Evolutionary conservation across 2,329 filamentous ascomycete genomes (phyloP), one percentile per base, ranked within the genome.

Genomic region (Xylogone sp.): DNA sequence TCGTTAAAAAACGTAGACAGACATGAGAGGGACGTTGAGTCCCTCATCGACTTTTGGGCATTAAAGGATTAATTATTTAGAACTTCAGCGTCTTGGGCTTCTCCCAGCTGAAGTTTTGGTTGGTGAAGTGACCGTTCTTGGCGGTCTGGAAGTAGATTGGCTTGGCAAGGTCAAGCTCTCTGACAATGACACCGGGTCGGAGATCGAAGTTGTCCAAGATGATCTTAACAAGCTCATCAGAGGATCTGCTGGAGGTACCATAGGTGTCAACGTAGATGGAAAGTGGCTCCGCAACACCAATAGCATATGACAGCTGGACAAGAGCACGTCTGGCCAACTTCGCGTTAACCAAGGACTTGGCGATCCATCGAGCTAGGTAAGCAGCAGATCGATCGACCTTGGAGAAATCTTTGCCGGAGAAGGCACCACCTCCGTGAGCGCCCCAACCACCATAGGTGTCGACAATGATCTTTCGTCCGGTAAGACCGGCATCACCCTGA

Each of bases 371-470:
- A 64, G 83, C 92, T 64, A 97, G 86, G 79, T 99, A 99, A 69
- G 94, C 94, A 62, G 94, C 94, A 49, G 94, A 97, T 67, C 94
- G 90, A 73, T 99, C 94, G 76, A 99, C 94, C 85, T 99, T 99
- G 83, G 91, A 97, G 86, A 97, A 99, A 75, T 99, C 94, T 87
- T 99, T 99, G 69, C 94, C 94, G 68, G 94, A 97, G 88, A 99
- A 99, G 74, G 94, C 94, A 87, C 94, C 94, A 82, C 94, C 94
- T 82, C 94, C 94, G 83, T 99, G 94, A 66, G 94, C 94, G 79
- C 94, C 94, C 94, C 94, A 97, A 68, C 94, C 94, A 81, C 94
- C 94, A 79, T 99, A 99, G 74, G 94, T 97, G 79, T 99, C 94
- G 72, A 99, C 34, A 45, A 67, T 86, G 84, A 99, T 99, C 87